Conservation (phyloP, 140 eudicot genomes). For the Ambrosia hybrid region DNA sequence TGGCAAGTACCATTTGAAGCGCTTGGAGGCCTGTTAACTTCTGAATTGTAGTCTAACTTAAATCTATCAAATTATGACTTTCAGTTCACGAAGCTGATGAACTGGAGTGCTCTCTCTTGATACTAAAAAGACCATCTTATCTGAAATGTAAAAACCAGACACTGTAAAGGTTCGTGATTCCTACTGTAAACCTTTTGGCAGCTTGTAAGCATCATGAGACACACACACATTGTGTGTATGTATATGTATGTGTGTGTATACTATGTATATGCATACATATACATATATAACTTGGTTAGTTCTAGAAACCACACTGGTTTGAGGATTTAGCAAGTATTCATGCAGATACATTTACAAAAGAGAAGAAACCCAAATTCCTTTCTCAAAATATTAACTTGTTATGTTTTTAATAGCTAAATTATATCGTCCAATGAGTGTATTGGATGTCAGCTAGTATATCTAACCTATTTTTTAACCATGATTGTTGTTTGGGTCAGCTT, state of each 20-base stretch:
- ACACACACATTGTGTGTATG: background rate
- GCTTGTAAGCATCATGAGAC: slow-evolving; percentile 7
- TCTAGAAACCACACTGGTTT: background rate
- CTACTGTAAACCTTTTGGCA: slow-evolving; percentile 7
- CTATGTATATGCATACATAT: too few species aligned
- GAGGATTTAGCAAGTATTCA: background rate
- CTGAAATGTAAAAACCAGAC: slow-evolving; percentile 20
- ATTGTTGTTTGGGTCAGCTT: slow-evolving; percentile 15
- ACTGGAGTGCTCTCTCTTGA: slow-evolving; percentile 53
- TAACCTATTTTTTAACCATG: background rate
- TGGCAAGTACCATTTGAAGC: too few species aligned
- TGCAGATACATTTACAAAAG: background rate
- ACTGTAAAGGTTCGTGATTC: slow-evolving; percentile 35
- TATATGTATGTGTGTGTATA: too few species aligned
- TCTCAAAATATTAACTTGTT: background rate
- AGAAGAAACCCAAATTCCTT: background rate
- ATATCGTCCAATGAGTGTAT: too few species aligned
- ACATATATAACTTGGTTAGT: too few species aligned
- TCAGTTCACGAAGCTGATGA: slow-evolving; percentile 89
- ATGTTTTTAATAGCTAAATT: too few species aligned
- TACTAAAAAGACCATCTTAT: slow-evolving; percentile 35
- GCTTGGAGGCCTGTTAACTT: background rate
- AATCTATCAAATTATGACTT: background rate
- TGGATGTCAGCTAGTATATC: background rate
- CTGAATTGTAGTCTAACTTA: background rate